These are phyloP conservation scores for Lactarius trivialis DNA, from an alignment of 768 basidiomycete species.

Conservation along the genomic window DNA sequence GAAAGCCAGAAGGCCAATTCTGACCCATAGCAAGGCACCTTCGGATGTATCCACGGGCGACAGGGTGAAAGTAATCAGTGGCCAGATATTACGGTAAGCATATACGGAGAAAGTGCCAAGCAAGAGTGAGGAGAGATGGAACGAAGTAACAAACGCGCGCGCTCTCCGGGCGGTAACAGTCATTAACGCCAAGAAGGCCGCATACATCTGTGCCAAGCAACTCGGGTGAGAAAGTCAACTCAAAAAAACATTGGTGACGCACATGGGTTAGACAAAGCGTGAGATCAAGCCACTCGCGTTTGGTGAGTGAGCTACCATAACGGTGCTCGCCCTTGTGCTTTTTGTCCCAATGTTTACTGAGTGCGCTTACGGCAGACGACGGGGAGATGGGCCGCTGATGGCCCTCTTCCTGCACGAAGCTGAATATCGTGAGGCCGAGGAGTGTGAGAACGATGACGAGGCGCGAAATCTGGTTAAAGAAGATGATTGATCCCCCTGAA, in stretches of 20 bases:
- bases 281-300: constrained; percentile 18
- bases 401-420: constrained; percentile 33
- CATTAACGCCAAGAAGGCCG: constrained; percentile 23
- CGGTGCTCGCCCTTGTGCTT: constrained; percentile 24
- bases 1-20: constrained; percentile 40
- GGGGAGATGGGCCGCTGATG: not conserved
- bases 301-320: not conserved
- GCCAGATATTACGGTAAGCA: constrained; percentile 52
- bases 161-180: constrained; percentile 14
- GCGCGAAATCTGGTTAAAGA: constrained; percentile 41
- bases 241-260: constrained; percentile 12
- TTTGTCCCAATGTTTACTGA: constrained; percentile 25
- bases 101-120: constrained; percentile 43
- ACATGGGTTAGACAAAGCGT: constrained; percentile 32
- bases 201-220: constrained; percentile 18
- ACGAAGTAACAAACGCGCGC: constrained; percentile 25
- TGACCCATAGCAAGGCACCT: constrained; percentile 47
- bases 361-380: not conserved
- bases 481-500: constrained; percentile 43
- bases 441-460: constrained; percentile 41
- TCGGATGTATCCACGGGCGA: constrained; percentile 43
- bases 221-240: not conserved
- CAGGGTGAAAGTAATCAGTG: constrained; percentile 47
- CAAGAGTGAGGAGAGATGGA: constrained; percentile 45
- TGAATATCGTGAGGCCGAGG: constrained; percentile 44